phyloP scores from a whole-genome alignment of 1,284 basidiomycete species.

The Rhodotorula mucilaginosa region DNA sequence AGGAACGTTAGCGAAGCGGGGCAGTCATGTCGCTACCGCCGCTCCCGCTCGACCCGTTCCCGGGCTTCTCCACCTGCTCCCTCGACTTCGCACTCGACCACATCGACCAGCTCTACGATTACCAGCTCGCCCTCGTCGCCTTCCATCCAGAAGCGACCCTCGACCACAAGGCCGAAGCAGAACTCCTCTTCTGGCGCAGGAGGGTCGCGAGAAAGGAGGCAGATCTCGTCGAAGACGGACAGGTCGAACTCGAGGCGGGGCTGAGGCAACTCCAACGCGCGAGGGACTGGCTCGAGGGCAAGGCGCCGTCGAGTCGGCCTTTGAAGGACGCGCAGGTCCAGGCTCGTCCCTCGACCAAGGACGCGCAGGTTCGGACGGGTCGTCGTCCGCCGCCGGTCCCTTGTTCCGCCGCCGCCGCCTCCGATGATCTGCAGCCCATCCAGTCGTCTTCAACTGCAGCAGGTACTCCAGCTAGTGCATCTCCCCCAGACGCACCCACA shows the following conservation, averaged over 20 bases:
- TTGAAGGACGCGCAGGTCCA: not conserved
- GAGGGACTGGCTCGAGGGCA: conserved; percentile 1
- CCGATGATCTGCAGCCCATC: too few species aligned
- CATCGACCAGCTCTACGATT: not conserved
- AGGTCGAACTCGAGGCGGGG: not conserved
- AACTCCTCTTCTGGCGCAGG: not conserved
- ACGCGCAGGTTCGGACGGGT: not conserved
- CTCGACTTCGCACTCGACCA: conserved; percentile 5
- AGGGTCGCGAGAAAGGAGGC: not conserved
- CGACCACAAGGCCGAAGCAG: not conserved
- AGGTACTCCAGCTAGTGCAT: too few species aligned
- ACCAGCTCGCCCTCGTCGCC: conserved; percentile 15
- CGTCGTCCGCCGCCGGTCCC: not conserved
- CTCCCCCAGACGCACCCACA: not conserved
- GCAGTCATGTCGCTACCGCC: not conserved
- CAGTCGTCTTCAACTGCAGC: too few species aligned
- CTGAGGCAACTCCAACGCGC: not conserved
- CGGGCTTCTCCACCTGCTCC: not conserved
- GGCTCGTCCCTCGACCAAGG: not conserved
- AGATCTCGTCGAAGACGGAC: not conserved
- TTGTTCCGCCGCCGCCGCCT: too few species aligned
- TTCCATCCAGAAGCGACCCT: not conserved
- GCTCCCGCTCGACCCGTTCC: conserved; percentile 9
- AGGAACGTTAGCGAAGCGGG: not conserved
- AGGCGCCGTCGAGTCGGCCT: not conserved